Conservation (phyloP, 306 rosid species). For the Prosopis cineraria region DNA sequence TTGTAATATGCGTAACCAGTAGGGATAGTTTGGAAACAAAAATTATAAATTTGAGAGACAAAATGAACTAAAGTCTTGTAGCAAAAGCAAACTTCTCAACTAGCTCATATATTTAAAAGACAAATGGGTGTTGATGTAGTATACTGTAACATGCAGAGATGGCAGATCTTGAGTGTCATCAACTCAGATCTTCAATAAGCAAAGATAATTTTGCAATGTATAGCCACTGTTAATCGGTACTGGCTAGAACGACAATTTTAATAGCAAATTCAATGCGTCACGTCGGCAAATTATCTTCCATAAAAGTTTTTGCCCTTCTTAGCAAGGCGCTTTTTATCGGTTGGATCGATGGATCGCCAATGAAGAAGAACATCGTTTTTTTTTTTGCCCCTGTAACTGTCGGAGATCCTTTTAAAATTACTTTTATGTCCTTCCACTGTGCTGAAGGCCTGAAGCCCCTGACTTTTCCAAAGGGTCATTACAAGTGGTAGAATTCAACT, state of each 20-base stretch:
- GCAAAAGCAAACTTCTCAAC: too few relatives aligned
- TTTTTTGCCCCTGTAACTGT: background rate
- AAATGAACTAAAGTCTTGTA: too few relatives aligned
- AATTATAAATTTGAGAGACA: too few relatives aligned
- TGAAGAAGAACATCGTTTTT: background rate
- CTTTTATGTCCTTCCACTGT: background rate
- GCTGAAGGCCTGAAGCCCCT: background rate
- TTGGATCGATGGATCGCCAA: background rate
- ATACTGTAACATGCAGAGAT: background rate
- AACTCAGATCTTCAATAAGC: background rate
- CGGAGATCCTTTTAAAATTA: background rate
- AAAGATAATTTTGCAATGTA: background rate
- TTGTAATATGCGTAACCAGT: too few relatives aligned
- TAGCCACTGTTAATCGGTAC: background rate
- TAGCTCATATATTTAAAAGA: background rate
- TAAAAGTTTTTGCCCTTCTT: background rate
- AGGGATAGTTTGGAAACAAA: too few relatives aligned
- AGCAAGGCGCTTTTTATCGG: background rate
- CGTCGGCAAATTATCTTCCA: background rate
- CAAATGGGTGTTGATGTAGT: background rate
- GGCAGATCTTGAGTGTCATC: background rate
- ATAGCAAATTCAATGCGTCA: background rate
- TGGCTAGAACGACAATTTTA: background rate
- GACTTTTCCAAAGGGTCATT: background rate
- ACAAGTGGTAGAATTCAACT: background rate